A percentile compares a stretch with the other conserved stretches of the same genome.
These are phyloP conservation scores for Apiospora koreana DNA, from an alignment of 2,329 filamentous ascomycete species.

Conservation along the genomic window DNA sequence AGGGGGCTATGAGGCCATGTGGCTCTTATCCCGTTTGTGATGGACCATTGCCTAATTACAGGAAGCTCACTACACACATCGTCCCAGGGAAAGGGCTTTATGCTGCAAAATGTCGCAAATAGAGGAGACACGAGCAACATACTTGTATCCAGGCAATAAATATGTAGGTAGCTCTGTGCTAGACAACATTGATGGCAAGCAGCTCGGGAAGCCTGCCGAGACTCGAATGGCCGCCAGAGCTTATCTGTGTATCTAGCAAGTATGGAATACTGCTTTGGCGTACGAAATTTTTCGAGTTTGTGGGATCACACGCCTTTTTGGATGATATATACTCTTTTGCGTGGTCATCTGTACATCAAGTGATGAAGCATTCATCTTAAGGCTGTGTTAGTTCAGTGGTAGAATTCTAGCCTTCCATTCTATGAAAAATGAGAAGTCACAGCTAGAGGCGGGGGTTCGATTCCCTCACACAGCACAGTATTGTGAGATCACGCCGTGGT, in stretches of 20 bases:
- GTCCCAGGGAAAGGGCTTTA: neutral
- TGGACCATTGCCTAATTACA: neutral
- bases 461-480: neutral
- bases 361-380: too few species aligned
- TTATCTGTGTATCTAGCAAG: neutral
- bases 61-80: too few species aligned
- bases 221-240: neutral
- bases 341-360: neutral
- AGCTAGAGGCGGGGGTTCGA: conserved; percentile 6
- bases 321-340: neutral
- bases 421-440: too few species aligned
- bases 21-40: too few species aligned
- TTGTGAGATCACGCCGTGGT: neutral
- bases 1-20: neutral
- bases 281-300: neutral
- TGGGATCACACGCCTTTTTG: too few species aligned
- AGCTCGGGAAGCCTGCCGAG: neutral
- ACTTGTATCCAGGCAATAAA: neutral
- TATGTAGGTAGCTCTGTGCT: neutral
- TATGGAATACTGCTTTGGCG: neutral
- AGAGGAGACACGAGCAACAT: neutral
- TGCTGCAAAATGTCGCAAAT: neutral
- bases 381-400: conserved; percentile 7
- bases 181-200: neutral
- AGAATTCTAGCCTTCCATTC: conserved; percentile 9